Base-by-base conservation (phyloP, 345 rosid species). In the Turnera subulata region DNA sequence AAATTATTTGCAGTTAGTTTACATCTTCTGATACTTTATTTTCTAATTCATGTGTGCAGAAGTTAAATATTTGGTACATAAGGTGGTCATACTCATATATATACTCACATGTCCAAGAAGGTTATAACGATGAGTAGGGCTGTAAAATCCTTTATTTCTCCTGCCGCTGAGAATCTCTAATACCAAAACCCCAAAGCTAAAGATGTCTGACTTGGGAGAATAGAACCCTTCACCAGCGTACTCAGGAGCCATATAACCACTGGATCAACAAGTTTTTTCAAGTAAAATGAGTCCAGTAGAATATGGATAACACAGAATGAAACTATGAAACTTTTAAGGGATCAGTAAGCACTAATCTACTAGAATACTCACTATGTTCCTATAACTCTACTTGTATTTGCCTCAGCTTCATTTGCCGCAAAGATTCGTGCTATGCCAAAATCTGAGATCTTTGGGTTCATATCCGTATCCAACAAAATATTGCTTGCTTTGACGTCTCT, bases 401-500 rank as follows among this genome's bases (percentile, higher is more conserved):
- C 69, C 21, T 26, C 37, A 10, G 50, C 56, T 55, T 63, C 46
- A 22, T 55, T 23, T 14, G 48, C 68, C 18, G 37, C 55, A 23
- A 47, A 54, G 11, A 16, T 64, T 42, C 45, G 56, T 2, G 62
- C 62, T 50, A 50, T 19, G n/a, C 62, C 69, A 22, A 64, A 64
- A 15, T 64, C 69, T 2, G 62, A 64, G 13, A 64, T 50, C 56
- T 50, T 64, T 1, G 62, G 62, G 17, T 56, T 64, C 62, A 56
- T 56, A 1, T 50, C 62, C 13, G 49, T 49, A 25, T 64, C 62
- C n/a, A 56, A 25, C 25, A 64, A 49, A 12, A 64, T n/a, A 19
- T 42, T 64, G 32, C 69, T 64, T 1, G 47, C 26, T 49, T 64
- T 64, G 40, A 64, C 43, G 26, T 64, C 70, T 58, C 70, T 55